Conservation (phyloP, 2,329 filamentous ascomycete genomes). For the Colletotrichum sp. region DNA sequence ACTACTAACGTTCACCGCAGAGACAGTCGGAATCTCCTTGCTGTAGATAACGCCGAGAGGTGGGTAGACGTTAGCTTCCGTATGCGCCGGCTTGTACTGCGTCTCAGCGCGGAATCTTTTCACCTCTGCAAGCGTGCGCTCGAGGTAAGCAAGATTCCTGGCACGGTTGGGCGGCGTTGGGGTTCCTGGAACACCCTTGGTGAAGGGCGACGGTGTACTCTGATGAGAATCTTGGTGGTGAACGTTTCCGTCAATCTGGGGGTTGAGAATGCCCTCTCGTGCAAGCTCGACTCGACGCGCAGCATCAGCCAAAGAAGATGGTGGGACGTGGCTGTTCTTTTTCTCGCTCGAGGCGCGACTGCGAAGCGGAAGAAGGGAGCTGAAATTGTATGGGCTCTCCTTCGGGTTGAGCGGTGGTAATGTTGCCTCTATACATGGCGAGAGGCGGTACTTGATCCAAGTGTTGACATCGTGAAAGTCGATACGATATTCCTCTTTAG, state of each 20-base stretch:
- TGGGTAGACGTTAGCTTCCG: slow-evolving; percentile 75
- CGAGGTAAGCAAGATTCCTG: slow-evolving; percentile 67
- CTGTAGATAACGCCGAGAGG: slow-evolving; percentile 85
- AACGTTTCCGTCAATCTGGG: slow-evolving; percentile 47
- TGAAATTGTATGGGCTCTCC: slow-evolving; percentile 40
- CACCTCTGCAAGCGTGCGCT: slow-evolving; percentile 73
- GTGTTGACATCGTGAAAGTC: slow-evolving; percentile 82
- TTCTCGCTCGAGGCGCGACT: slow-evolving; percentile 47
- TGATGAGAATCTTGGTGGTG: slow-evolving; percentile 22
- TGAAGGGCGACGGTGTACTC: slow-evolving; percentile 19
- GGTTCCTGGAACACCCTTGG: slow-evolving; percentile 28
- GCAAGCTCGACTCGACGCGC: slow-evolving; percentile 31
- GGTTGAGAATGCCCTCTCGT: slow-evolving; percentile 45
- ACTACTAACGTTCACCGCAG: slow-evolving; percentile 76
- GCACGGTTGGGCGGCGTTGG: slow-evolving; percentile 54
- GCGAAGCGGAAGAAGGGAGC: slow-evolving; percentile 53
- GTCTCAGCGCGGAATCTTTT: slow-evolving; percentile 80
- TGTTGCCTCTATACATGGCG: slow-evolving; percentile 75
- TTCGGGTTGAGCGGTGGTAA: slow-evolving; percentile 60
- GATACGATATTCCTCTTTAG: slow-evolving; percentile 79
- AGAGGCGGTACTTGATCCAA: slow-evolving; percentile 81
- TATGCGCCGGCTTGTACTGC: slow-evolving; percentile 63
- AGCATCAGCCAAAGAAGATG: slow-evolving; percentile 26
- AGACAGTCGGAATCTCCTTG: slow-evolving; percentile 85
- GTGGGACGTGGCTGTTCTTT: slow-evolving; percentile 22